These are phyloP conservation scores for Phytophthora nicotianae DNA, from an alignment of 352 stramenopile species.

Conservation along the genomic window DNA sequence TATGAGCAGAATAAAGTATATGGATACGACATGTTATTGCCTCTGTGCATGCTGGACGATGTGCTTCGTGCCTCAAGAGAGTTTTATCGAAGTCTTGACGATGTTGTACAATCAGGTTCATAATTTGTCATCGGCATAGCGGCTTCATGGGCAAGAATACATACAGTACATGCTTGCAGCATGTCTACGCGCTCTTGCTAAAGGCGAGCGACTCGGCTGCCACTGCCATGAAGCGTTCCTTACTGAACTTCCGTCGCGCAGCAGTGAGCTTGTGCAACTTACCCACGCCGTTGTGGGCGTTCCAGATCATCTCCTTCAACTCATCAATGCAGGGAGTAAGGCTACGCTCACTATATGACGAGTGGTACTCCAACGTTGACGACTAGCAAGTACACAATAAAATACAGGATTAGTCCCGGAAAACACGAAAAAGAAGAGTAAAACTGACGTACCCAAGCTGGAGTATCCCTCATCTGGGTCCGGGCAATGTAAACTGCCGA, in stretches of 20 bases:
- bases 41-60: constrained; percentile 20
- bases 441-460: constrained; percentile 77
- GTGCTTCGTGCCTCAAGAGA: constrained; percentile 18
- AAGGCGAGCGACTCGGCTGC: constrained; percentile 64
- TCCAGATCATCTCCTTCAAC: constrained; percentile 84
- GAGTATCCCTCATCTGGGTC: constrained; percentile 75
- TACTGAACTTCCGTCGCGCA: constrained; percentile 86
- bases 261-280: constrained; percentile 83
- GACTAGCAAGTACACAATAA: constrained; percentile 46
- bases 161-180: constrained; percentile 29
- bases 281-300: constrained; percentile 64
- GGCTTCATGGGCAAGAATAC: constrained; percentile 27
- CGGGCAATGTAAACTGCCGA: constrained; percentile 97
- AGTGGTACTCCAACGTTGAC: constrained; percentile 76
- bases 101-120: constrained; percentile 46
- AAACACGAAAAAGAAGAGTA: constrained; percentile 7
- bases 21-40: constrained; percentile 35
- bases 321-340: constrained; percentile 71
- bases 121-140: constrained; percentile 28
- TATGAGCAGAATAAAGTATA: constrained; percentile 41
- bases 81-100: constrained; percentile 18
- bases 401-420: neutral
- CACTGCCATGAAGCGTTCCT: constrained; percentile 81
- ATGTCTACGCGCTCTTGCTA: constrained; percentile 40
- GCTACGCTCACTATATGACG: constrained; percentile 70